Evolutionary conservation across 345 rosid genomes (phyloP), one percentile per base, ranked within the genome.

Genomic region (Aquilaria sinensis): DNA sequence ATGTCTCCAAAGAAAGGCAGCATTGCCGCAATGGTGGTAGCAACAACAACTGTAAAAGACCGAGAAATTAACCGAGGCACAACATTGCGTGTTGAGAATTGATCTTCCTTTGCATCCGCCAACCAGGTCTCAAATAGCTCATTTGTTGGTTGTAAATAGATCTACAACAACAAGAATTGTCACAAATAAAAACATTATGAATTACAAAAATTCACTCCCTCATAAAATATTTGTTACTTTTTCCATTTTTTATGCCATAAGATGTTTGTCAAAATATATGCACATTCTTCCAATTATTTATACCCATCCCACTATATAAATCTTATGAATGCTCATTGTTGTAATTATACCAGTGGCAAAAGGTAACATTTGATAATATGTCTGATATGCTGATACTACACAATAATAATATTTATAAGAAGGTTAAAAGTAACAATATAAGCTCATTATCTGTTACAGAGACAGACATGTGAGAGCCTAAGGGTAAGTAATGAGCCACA

Each of bases 1-100:
- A 81, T 73, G 63, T 81, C 88, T 47, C 82, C 82, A 32, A 83
- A 81, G 74, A 83, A 81, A 10, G 88, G 88, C 33, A 83, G n/a
- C 80, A 76, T 76, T 11, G 77, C 73, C 1, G 88, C 83, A 8
- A 81, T 0, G 0, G 31, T 2, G 2, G 80, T 64, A 0, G 76
- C 83, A 0, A 53, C 53, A 37, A 76, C 60, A 60, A 78, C 76
- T 1, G 79, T 62, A 0, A 80, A 37, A 2, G 85, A 78, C 29
- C 83, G 62, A 7, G 61, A 57, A 8, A 83, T 46, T 49, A 80
- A 30, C 67, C 80, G 61, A 0, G 88, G 85, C 30, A 76, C 15
- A 5, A 77, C 60, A 15, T 78, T 80, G 3, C 85, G 70, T 1
- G 55, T 9, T 0, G 84, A 78, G 71, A 78, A 78, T 47, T 81